phyloP scores from a whole-genome alignment of 768 basidiomycete genomes.

The Exidia glandulosa region DNA sequence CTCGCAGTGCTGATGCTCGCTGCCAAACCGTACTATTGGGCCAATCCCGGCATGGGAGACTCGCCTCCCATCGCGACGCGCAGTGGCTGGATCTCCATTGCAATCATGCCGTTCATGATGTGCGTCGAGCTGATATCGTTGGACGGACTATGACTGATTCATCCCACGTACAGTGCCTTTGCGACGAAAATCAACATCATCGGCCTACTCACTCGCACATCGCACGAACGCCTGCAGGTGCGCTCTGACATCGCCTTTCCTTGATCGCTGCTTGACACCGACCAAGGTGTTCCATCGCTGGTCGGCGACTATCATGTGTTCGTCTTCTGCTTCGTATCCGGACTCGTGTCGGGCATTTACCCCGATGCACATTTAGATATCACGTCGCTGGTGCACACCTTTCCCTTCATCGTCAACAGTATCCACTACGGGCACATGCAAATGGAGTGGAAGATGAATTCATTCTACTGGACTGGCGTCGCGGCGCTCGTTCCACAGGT shows the following conservation, averaged over 20 bases:
- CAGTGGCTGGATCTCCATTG: conserved; percentile 25
- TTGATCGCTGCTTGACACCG: conserved; percentile 23
- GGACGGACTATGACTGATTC: neutral
- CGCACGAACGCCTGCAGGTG: conserved; percentile 28
- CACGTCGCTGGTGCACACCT: conserved; percentile 23
- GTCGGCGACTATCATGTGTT: conserved; percentile 24
- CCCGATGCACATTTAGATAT: conserved; percentile 20
- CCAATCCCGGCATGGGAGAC: conserved; percentile 19
- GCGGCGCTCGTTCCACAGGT: conserved; percentile 24
- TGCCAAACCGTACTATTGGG: conserved; percentile 21
- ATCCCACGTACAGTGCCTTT: conserved; percentile 15
- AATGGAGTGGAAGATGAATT: conserved; percentile 8
- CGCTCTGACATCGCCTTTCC: too few species aligned
- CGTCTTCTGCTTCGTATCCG: conserved; percentile 3
- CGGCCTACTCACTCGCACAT: conserved; percentile 18
- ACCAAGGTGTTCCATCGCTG: conserved; percentile 27
- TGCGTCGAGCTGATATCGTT: conserved; percentile 1
- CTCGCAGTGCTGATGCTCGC: conserved; percentile 15
- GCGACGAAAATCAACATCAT: conserved; percentile 26
- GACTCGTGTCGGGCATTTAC: conserved; percentile 23
- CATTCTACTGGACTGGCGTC: conserved; percentile 23
- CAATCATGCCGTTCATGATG: conserved; percentile 28
- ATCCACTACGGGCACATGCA: conserved; percentile 17
- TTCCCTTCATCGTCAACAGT: conserved; percentile 22
- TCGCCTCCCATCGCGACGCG: conserved; percentile 21